Percentiles rank a stretch among this genome's conserved stretches.
phyloP scores from a whole-genome alignment of 73 alveolate species.

The Paramecium tetraurelia region DNA sequence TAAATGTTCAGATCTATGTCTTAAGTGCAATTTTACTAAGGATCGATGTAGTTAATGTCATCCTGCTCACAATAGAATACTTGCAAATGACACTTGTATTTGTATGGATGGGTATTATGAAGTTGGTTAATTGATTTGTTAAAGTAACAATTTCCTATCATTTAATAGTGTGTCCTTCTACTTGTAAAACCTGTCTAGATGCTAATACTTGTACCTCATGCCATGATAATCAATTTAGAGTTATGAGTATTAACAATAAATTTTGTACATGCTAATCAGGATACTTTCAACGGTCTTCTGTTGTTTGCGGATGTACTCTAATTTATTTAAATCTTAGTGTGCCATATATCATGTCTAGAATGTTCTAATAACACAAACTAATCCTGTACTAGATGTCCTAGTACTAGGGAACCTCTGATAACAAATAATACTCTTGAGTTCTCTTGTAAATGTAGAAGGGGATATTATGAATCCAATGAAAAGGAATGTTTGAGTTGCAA shows the following conservation, averaged over 20 bases:
- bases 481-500: not conserved
- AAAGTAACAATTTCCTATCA: not conserved
- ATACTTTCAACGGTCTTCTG: not conserved
- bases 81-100: not conserved
- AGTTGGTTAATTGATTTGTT: not conserved
- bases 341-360: not conserved
- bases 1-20: slow-evolving; percentile 1
- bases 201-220: not conserved
- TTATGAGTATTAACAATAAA: not conserved
- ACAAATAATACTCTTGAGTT: not conserved
- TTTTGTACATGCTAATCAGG: slow-evolving; percentile 8
- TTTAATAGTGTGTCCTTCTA: not conserved
- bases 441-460: slow-evolving; percentile 1
- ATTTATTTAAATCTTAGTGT: not conserved
- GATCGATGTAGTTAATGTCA: not conserved
- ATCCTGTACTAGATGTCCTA: slow-evolving; percentile 39
- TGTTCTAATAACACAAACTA: not conserved
- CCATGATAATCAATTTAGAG: not conserved
- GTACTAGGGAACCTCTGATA: not conserved
- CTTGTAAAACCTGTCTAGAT: not conserved
- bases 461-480: slow-evolving; percentile 1
- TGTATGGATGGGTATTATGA: slow-evolving; percentile 19
- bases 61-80: not conserved
- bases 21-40: not conserved
- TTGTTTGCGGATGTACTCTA: not conserved